phyloP scores from a whole-genome alignment of 164 flowering plant species.

The Tinospora cordifolia region DNA sequence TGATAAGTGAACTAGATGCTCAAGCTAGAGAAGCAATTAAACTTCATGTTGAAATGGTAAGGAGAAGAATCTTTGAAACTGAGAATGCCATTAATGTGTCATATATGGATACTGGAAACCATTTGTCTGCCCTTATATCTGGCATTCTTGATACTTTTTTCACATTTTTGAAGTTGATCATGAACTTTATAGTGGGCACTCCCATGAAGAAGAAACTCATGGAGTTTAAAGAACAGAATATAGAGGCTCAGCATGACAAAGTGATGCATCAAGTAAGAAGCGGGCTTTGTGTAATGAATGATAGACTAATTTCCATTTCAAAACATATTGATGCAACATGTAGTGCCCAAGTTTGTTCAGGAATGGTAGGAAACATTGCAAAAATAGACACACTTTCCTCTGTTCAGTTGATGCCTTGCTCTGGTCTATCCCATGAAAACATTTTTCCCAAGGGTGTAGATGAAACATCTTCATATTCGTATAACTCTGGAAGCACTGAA shows the following conservation, averaged over 20 bases:
- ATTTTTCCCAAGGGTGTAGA: constrained; percentile 15
- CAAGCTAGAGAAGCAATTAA: constrained; percentile 15
- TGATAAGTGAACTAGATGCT: constrained; percentile 9
- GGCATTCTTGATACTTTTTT: neutral
- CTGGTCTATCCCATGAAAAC: constrained; percentile 23
- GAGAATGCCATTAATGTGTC: constrained; percentile 22
- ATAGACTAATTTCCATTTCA: constrained; percentile 23
- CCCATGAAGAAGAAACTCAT: neutral
- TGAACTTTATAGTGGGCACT: neutral
- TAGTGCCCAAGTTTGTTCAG: constrained; percentile 3
- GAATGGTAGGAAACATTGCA: constrained; percentile 9
- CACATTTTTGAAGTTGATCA: neutral
- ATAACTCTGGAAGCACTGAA: constrained; percentile 4
- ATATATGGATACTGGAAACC: neutral
- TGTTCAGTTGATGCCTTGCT: constrained; percentile 29
- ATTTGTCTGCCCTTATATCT: neutral
- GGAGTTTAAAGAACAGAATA: neutral
- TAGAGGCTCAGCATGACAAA: no score
- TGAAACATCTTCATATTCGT: constrained; percentile 7
- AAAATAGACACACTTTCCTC: constrained; percentile 19
- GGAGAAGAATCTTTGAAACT: constrained; percentile 23
- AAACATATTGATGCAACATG: constrained; percentile 15
- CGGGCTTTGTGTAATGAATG: constrained; percentile 31
- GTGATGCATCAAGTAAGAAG: constrained; percentile 23
- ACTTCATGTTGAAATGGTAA: constrained; percentile 24